Base-by-base conservation (phyloP, 208 protist genomes). In the Herpetomonas muscarum region DNA sequence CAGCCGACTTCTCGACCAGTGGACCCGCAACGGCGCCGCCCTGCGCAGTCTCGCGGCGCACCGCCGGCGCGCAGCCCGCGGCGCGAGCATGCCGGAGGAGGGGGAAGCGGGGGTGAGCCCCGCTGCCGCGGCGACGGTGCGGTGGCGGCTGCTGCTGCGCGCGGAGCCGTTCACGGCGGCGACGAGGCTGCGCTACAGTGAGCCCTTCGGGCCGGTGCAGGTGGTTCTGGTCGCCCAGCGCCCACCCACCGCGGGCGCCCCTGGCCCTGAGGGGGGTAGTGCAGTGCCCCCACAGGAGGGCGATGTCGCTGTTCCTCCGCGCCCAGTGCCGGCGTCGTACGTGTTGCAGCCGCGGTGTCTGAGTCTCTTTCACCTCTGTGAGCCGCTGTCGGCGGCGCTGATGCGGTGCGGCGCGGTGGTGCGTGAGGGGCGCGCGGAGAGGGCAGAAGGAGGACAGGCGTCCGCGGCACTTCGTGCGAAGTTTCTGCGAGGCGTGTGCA, bases 1-100 rank as follows among this genome's bases (percentile, higher is more conserved):
- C 26, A 47, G 75, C 9, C 77, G 82, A 15, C 26, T 89, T 37
- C 31, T 89, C 9, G 78, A 89, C n/a, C 82, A 89, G 52, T 89
- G 82, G 82, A 89, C 82, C 1, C 82, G 78, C 34, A 89, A 89
- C 53, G 78, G 72, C 1, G 63, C 68, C 5, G 69, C 64, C 12
- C 54, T 13, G n/a, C 37, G 31, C 12, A 29, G 21, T 59, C 39
- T 19, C 1, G 45, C 13, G 19, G 30, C 29, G 22, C 34, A 47
- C 39, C 13, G 30, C 17, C 49, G 13, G 4, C 49, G 49, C 15
- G 31, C 19, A 3, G 39, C 37, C 15, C 9, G 3, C 36, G 26
- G 12, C n/a, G 31, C 12, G 39, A 58, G 3, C 24, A 45, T 1
- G 30, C 17, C 1, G 2, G 10, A 26, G 41, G 12, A 36, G n/a